Evolutionary conservation across 1,284 basidiomycete genomes (phyloP), one percentile per base, ranked within the genome.

Genomic region (Sporisorium sorghi): DNA sequence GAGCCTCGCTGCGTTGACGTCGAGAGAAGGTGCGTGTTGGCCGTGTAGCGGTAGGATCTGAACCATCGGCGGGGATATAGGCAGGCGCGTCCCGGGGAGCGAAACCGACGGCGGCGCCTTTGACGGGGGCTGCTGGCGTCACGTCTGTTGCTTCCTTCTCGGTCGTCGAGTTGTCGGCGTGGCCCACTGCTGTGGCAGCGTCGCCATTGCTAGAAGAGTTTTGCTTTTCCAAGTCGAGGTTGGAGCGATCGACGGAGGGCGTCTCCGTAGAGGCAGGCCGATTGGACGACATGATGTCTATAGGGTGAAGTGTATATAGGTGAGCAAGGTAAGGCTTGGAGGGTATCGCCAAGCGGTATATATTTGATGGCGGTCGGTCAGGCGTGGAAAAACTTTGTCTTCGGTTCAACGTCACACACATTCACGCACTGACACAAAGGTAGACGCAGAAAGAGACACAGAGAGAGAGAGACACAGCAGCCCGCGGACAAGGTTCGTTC

Each of bases 21-120:
- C 75, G 61, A 14, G 76, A 79, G 44, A 80, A 80, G 26, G 74
- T 79, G 21, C 75, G 58, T 12, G 57, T 58, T 1, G 59, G 58
- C n/a, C 59, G 58, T 4, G 69, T 49, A 3, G 59, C 47, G 1
- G 19, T 14, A 5, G 53, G 54, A 21, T 49, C 55, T 17, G 62
- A 51, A 23, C 59, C 63, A 17, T 60, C 64, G 10, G 71, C 65
- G 8, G 71, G 60, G 14, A 73, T 53, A 39, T 73, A 68, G 28
- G 21, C 60, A 23, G 64, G 64, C 0, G 65, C 28, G 6, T 23
- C 39, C n/a, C 39, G 43, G 10, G 65, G 50, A 5, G 60, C 65
- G 33, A 73, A 68, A 19, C 65, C 70, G 17, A 73, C 54, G 0
- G 59, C 39, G 5, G 59, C 51, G 23, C 44, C 28, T 33, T 56